phyloP scores from a whole-genome alignment of 768 basidiomycete species.

The Leccinum boreale region DNA sequence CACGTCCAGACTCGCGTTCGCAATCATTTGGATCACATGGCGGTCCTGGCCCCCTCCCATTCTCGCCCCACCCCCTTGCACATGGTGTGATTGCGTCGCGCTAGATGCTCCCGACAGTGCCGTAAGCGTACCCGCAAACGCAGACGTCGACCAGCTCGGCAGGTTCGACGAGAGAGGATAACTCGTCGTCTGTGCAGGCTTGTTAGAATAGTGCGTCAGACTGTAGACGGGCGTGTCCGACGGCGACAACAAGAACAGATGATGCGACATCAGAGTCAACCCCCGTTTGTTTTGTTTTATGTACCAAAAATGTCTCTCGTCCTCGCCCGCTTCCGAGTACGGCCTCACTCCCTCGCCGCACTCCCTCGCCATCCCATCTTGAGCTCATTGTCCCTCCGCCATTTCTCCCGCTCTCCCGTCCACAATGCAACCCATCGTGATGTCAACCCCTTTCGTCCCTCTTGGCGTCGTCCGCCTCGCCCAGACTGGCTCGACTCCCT shows the following conservation, averaged over 20 bases:
- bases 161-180: conserved; percentile 79
- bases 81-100: conserved; percentile 58
- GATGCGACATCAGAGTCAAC: conserved; percentile 66
- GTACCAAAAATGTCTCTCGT: background rate
- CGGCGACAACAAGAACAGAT: conserved; percentile 81
- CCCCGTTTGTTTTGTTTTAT: conserved; percentile 9
- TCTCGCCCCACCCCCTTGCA: conserved; percentile 58
- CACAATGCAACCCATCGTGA: conserved; percentile 26
- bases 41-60: conserved; percentile 83
- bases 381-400: conserved; percentile 5
- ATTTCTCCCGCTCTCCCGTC: conserved; percentile 13
- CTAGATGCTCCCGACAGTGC: conserved; percentile 83
- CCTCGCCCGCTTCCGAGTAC: conserved; percentile 6
- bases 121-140: conserved; percentile 85
- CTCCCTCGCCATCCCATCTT: background rate
- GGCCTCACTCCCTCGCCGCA: conserved; percentile 2
- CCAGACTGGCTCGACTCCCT: conserved; percentile 46
- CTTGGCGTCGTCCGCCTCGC: conserved; percentile 30
- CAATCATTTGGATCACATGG: conserved; percentile 99
- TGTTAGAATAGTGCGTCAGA: conserved; percentile 78
- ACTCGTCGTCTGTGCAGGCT: conserved; percentile 54
- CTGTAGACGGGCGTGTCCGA: conserved; percentile 85
- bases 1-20: conserved; percentile 92
- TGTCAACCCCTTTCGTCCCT: conserved; percentile 9
- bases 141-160: conserved; percentile 88